These are phyloP conservation scores for Canariomyces notabilis DNA, from an alignment of 2,329 filamentous ascomycete species.

Conservation along the genomic window DNA sequence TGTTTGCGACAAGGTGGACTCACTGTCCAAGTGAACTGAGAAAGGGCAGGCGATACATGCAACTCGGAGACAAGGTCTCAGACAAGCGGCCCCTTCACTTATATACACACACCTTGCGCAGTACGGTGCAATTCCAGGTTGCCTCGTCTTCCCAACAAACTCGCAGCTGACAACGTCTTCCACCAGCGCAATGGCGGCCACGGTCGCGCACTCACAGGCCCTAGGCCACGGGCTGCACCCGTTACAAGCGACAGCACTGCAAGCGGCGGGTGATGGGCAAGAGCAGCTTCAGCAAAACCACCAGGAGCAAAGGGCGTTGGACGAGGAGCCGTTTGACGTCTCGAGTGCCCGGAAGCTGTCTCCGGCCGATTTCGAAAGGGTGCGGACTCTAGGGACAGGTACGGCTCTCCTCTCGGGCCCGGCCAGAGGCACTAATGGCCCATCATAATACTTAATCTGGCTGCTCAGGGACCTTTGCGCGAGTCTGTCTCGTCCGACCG, in stretches of 20 bases:
- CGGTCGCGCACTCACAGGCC: conserved; percentile 24
- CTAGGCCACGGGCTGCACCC: conserved; percentile 24
- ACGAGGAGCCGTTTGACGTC: conserved; percentile 21
- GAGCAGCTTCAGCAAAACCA: conserved; percentile 15
- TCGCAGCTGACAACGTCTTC: not conserved
- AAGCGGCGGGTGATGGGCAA: conserved; percentile 11
- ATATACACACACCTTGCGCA: not conserved
- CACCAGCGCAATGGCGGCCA: conserved; percentile 23
- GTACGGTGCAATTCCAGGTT: not conserved
- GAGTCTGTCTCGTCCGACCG: conserved; percentile 72
- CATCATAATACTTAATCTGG: conserved; percentile 3
- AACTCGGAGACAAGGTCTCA: not conserved
- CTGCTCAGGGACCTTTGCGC: conserved; percentile 66
- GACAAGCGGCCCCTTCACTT: not conserved
- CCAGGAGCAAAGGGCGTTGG: conserved; percentile 5
- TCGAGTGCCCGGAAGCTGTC: conserved; percentile 28
- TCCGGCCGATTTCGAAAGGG: conserved; percentile 61
- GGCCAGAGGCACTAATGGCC: not conserved
- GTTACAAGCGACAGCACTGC: conserved; percentile 19
- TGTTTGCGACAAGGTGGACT: not conserved
- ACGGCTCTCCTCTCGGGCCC: conserved; percentile 24
- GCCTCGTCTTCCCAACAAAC: too few relatives aligned
- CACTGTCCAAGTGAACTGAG: not conserved
- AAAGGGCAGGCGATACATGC: not conserved
- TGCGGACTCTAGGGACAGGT: conserved; percentile 75